A percentile compares a stretch with the other conserved stretches of the same genome.
Conservation (phyloP, 495 filamentous ascomycete species). For the Penicillium egyptiacum region DNA sequence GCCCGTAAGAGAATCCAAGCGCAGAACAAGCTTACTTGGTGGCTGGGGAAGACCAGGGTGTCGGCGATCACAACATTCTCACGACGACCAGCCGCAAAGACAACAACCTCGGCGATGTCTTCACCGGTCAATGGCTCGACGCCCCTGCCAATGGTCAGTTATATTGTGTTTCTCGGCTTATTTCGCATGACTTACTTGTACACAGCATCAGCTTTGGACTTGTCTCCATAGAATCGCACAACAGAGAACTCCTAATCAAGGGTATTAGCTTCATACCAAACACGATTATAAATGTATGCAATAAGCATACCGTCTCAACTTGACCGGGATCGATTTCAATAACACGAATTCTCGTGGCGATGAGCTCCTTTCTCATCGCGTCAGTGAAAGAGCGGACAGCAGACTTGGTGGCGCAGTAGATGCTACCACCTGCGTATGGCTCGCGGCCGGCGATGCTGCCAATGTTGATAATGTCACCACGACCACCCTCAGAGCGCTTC, state of each 20-base stretch:
- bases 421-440: slow-evolving; percentile 83
- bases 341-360: slow-evolving; percentile 80
- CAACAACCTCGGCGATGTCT: slow-evolving; percentile 92
- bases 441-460: slow-evolving; percentile 93
- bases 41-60: slow-evolving; percentile 85
- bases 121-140: slow-evolving; percentile 91
- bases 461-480: slow-evolving; percentile 95
- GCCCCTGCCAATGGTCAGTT: slow-evolving; percentile 51
- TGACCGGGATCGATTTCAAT: slow-evolving; percentile 96
- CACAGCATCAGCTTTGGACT: slow-evolving; percentile 90
- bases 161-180: slow-evolving; percentile 6
- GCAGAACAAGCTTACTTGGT: slow-evolving; percentile 62
- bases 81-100: slow-evolving; percentile 82
- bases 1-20: not conserved
- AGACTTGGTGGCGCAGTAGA: slow-evolving; percentile 97
- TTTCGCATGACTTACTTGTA: slow-evolving; percentile 67
- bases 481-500: slow-evolving; percentile 71
- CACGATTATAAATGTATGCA: too few relatives aligned
- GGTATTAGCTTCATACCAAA: not conserved
- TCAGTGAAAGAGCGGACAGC: slow-evolving; percentile 90
- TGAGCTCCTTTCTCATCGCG: slow-evolving; percentile 81
- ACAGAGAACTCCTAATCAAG: slow-evolving; percentile 77
- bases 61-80: slow-evolving; percentile 97
- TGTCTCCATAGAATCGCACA: slow-evolving; percentile 90
- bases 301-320: slow-evolving; percentile 74